Conservation (phyloP, 2,329 filamentous ascomycete species). For the Arthrinium puccinioides region DNA sequence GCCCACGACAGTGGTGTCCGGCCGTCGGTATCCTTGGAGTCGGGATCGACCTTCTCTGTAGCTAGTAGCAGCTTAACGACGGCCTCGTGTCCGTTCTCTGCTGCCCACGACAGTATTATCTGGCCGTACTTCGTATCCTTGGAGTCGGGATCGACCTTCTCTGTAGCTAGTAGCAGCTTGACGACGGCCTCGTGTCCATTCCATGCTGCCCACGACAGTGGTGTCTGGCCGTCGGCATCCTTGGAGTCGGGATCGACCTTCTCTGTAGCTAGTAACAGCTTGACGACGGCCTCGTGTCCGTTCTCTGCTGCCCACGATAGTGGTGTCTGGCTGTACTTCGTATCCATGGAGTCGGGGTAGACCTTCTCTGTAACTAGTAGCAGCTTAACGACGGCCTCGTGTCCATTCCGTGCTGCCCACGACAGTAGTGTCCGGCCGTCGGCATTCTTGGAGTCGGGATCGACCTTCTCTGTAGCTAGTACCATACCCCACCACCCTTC, state of each 20-base stretch:
- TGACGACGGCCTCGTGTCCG: neutral
- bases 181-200: neutral
- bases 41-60: neutral
- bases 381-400: neutral
- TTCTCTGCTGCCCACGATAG: neutral
- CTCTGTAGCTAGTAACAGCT: neutral
- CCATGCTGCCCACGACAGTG: neutral
- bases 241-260: constrained; percentile 1
- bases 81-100: neutral
- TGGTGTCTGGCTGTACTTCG: neutral
- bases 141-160: neutral
- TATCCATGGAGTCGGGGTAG: neutral
- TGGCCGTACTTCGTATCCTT: neutral
- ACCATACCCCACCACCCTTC: no score
- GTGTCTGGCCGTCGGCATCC: neutral
- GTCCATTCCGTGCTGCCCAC: neutral
- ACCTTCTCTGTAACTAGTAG: neutral
- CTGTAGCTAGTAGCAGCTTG: neutral
- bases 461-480: neutral
- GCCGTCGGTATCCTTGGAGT: neutral
- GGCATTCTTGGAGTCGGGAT: neutral
- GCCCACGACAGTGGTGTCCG: neutral
- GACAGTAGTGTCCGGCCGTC: neutral
- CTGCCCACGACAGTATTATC: neutral
- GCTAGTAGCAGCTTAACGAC: constrained; percentile 1